A percentile compares a stretch with the other conserved stretches of the same genome.
phyloP scores from a whole-genome alignment of 2,329 filamentous ascomycete genomes.

The Triangularia setosa region DNA sequence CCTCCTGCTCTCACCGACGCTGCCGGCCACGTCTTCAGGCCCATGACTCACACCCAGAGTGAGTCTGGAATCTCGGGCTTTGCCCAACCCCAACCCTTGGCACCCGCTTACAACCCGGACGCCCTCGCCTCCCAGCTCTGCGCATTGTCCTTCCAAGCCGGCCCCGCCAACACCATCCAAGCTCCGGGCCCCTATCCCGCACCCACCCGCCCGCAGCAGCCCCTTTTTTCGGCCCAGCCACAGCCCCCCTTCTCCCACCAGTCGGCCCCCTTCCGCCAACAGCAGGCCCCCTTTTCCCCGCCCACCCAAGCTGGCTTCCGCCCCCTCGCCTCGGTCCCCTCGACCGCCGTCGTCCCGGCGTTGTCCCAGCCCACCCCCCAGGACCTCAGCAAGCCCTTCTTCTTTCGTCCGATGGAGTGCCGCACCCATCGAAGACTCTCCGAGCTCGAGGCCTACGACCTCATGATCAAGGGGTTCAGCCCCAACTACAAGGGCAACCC shows the following conservation, averaged over 20 bases:
- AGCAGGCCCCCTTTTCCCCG: neutral
- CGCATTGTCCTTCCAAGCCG: neutral
- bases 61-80: neutral
- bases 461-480: conserved; percentile 31
- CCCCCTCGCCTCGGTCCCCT: neutral
- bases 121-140: neutral
- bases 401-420: conserved; percentile 22
- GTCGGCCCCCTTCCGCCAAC: neutral
- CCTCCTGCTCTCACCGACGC: neutral
- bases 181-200: neutral
- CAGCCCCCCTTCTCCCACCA: neutral
- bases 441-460: conserved; percentile 11
- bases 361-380: neutral
- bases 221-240: neutral
- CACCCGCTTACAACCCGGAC: neutral
- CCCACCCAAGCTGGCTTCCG: neutral
- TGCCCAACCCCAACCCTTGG: neutral
- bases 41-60: neutral
- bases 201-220: neutral
- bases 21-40: neutral
- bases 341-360: neutral
- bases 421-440: conserved; percentile 1
- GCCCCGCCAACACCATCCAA: neutral
- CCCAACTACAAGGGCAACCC: conserved; percentile 39
- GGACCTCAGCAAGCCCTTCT: neutral